Evolutionary conservation across 371 early-diverging fungal genomes (phyloP), one percentile per base, ranked within the genome.

Genomic region (Lichtheimia hyalospora): DNA sequence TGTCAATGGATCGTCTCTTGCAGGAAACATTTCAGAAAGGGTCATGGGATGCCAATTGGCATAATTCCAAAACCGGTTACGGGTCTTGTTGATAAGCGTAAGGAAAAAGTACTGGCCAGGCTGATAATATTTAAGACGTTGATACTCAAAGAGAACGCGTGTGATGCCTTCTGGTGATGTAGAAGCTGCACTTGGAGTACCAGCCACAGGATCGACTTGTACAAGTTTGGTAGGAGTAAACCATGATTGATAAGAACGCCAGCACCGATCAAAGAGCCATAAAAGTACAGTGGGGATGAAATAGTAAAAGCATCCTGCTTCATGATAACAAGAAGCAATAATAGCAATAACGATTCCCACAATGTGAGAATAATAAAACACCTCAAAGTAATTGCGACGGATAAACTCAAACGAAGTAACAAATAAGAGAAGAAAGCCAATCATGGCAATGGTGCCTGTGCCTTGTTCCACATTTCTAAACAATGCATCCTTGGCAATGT

Each of bases 21-120:
- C 68, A 34, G 34, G 34, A 48, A 69, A 70, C 2, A 67, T 63
- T 62, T 73, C 78, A 44, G 78, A 78, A 25, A 78, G 68, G 12
- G 78, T 78, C 56, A 73, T 68, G 1, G 78, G 78, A 51, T 74
- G 78, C 78, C 78, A 78, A 51, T 78, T 72, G 27, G 67, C 67
- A 18, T 64, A 69, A 10, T 66, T 68, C 58, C 60, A 63, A 21
- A 50, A 55, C 3, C 49, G 56, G 5, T 50, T 62, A 12, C 48
- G 28, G 8, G 62, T 55, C 25, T 50, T 46, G 23, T 61, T 58
- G 10, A 67, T 71, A 42, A 79, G 52, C 0, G 80, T 57, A 14
- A 74, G 50, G 46, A 79, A 79, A 5, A 72, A 69, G 42, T 79
- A 79, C 57, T 79, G 80, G 41, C 80, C 80, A 15, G 80, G 77